Base-by-base conservation (phyloP, 2,329 filamentous ascomycete species). In the Cordyceps fumosorosea region DNA sequence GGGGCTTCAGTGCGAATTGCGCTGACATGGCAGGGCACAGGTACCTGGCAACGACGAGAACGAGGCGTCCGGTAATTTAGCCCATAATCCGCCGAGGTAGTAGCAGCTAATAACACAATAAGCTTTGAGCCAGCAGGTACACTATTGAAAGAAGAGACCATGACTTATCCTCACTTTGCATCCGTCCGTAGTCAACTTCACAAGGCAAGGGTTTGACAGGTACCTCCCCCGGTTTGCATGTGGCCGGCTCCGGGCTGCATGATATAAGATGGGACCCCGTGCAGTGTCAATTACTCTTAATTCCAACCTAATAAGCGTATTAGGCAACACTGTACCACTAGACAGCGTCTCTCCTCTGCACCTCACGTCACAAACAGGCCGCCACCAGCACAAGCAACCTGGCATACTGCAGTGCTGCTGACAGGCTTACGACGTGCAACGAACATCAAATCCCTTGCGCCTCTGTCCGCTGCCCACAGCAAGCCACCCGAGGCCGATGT, bases 281-380 rank as follows among this genome's bases (percentile, higher is more conserved):
- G 53, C 53, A 56, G 53, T 45, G 53, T 29, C 53, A 47, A 47
- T 26, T 55, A 55, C 53, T 55, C 53, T 55, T 55, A 55, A 55
- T 24, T 55, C 34, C 53, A 55, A 55, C 34, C 53, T 55, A 55
- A 26, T 55, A 44, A 48, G 18, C 29, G 20, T 22, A 11, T n/a
- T 5, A 22, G n/a, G n/a, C 22, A 2, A 4, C n/a, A 22, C 47
- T 29, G 12, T 11, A 29, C 29, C 6, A 29, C 29, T n/a, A 54
- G 20, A 32, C 51, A 54, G 18, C 20, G 29, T n/a, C 18, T 53
- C 51, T 22, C 8, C 32, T 40, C 45, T 48, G 45, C 45, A 48
- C 45, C 3, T 48, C 45, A 48, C 22, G 45, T 48, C 45, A 48
- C 22, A 22, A 26, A 20, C 45, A 47, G 44, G n/a, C n/a, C 18